Conservation (phyloP, 2,329 filamentous ascomycete species). For the Leptosphaerulina australis region DNA sequence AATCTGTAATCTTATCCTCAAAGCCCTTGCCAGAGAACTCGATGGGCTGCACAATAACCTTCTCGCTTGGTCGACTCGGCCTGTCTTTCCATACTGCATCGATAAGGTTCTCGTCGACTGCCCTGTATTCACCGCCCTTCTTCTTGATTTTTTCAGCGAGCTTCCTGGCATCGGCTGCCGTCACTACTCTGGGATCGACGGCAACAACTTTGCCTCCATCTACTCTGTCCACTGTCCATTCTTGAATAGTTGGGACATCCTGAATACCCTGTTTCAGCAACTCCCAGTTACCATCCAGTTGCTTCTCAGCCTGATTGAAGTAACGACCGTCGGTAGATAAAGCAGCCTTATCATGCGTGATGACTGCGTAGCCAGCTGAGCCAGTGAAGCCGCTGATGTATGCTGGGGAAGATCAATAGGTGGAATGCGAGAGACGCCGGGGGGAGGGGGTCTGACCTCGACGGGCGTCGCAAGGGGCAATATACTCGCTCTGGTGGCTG, state of each 20-base stretch:
- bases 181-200: constrained; percentile 87
- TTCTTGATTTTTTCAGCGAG: constrained; percentile 86
- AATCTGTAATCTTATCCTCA: constrained; percentile 78
- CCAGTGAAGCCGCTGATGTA: constrained; percentile 95
- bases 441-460: constrained; percentile 60
- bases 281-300: constrained; percentile 89
- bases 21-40: constrained; percentile 83
- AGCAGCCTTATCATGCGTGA: constrained; percentile 84
- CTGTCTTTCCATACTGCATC: constrained; percentile 85
- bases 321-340: constrained; percentile 95
- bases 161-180: constrained; percentile 73
- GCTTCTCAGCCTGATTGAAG: constrained; percentile 93
- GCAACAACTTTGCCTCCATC: constrained; percentile 85
- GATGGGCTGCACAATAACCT: constrained; percentile 71
- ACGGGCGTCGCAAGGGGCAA: constrained; percentile 90
- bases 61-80: constrained; percentile 76
- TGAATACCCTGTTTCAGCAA: constrained; percentile 91
- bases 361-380: constrained; percentile 89
- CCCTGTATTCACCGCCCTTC: constrained; percentile 78
- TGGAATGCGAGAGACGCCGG: constrained; percentile 23
- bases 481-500: constrained; percentile 97
- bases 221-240: constrained; percentile 89
- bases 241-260: constrained; percentile 95
- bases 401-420: constrained; percentile 55
- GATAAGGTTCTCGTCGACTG: constrained; percentile 82